Base-by-base conservation (phyloP, 805 yeast genomes). In the Ogataea degrootiae region DNA sequence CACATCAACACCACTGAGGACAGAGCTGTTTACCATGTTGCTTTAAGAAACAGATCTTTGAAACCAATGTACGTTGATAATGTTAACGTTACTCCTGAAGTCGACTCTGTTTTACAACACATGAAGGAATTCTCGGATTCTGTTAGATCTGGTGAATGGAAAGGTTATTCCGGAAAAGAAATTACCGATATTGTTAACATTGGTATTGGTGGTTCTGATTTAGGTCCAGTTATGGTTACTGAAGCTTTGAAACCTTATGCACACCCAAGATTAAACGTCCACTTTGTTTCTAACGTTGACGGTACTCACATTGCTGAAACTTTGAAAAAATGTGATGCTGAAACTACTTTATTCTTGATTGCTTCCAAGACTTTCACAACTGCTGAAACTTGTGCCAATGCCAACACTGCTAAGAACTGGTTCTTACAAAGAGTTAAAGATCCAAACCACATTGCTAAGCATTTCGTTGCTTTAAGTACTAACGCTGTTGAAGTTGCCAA, bases 341-440 rank as follows among this genome's bases (percentile, higher is more conserved):
- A 94, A 71, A 87, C 97, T 52, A 94, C 99, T 35, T 77, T 94
- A 69, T 88, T 88, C 71, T 76, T 88, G 70, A 76, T 91, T 65
- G 97, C 97, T 39, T 91, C 97, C 55, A 94, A 94, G 83, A 94
- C 99, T 53, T 94, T 94, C 82, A 94, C 99, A 66, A 94, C 99
- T 56, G 97, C 98, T 50, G 99, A 94, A 77, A 94, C 99, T 58
- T 79, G 80, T 73, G 92, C 98, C 59, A 94, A 94, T 69, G 99
- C 99, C 55, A 87, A 83, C 71, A 79, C 94, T 48, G 99, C 97
- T 58, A 94, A 94, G 80, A 71, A 72, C 57, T 94, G 99, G 99
- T 94, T 94, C 77, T 77, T 94, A 67, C 73, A 74, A 50, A 47
- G 59, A 48, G 69, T 76, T 45, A 77, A 78, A 59, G 85, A 85